phyloP scores from a whole-genome alignment of 2,329 filamentous ascomycete species.

The Alternaria alternata region DNA sequence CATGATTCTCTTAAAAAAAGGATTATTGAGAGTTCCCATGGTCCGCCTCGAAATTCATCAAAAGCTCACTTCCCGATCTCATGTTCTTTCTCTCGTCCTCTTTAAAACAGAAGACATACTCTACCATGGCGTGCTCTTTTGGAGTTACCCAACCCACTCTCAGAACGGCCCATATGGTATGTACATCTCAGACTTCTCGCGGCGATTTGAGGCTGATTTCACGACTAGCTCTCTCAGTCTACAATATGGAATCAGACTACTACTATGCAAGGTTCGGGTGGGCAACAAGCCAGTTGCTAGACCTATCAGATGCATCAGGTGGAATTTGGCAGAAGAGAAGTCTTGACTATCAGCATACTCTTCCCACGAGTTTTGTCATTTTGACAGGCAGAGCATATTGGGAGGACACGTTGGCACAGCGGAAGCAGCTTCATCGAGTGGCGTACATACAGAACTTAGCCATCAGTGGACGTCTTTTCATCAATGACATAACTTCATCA shows the following conservation, averaged over 20 bases:
- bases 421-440: not conserved
- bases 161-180: not conserved
- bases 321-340: not conserved
- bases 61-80: too few species aligned
- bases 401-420: not conserved
- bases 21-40: too few species aligned
- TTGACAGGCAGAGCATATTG: not conserved
- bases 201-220: too few species aligned
- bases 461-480: not conserved
- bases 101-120: too few species aligned
- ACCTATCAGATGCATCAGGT: not conserved
- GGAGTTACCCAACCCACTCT: too few species aligned
- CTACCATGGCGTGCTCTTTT: too few species aligned
- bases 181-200: not conserved
- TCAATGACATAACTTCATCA: not conserved
- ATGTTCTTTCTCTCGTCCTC: too few species aligned
- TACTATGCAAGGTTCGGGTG: not conserved
- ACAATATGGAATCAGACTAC: not conserved
- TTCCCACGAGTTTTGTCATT: not conserved
- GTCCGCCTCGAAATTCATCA: too few species aligned
- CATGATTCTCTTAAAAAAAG: too few species aligned
- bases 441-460: not conserved
- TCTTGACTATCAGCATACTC: not conserved
- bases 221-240: not conserved
- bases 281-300: not conserved